Evolutionary conservation across 106 monocot species (phyloP), one percentile per base, ranked within the genome.

Genomic region (Agapanthus africanus): DNA sequence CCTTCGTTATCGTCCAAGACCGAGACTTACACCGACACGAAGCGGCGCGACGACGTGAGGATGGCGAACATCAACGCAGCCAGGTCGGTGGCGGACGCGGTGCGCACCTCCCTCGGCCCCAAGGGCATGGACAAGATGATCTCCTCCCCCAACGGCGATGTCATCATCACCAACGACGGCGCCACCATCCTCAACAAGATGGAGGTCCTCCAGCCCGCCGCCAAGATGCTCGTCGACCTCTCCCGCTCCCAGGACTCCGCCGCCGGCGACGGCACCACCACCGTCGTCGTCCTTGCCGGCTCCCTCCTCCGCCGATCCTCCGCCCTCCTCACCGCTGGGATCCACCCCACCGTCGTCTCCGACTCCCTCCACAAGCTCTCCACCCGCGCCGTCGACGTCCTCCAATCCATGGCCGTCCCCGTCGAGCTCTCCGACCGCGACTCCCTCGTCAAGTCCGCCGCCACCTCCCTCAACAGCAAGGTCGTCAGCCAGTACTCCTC

Each of bases 61-160:
- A 65, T 59, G 38, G 83, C 85, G 14, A 91, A 95, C 76, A 88
- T 95, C 68, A 59, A 67, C 13, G 80, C 95, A 9, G 88, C 86
- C 5, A 81, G 91, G 13, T 72, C 88, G 18, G 85, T 95, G 9
- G 88, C 88, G 10, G 88, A 91, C 47, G 85, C 85, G 16, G 85
- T 95, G 22, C 95, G 95, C 49, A 85, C 91, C 10, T 76, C 81
- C 63, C 88, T 88, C 25, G 95, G 91, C 37, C 95, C 91, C 46
- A 77, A 75, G 39, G 94, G 94, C 0, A 94, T 94, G 94, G 94
- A 94, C 84, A 94, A 94, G 87, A 94, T 94, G 94, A 94, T 94
- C 59, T 63, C 82, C 51, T 82, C 94, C 15, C 79, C 90, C 32
- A 73, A 35, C 47, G 89, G 86, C n/a, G 84, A 94, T 34, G 95